Evolutionary conservation across 805 yeast species (phyloP).

Genomic region (Komagataella mondaviorum): DNA sequence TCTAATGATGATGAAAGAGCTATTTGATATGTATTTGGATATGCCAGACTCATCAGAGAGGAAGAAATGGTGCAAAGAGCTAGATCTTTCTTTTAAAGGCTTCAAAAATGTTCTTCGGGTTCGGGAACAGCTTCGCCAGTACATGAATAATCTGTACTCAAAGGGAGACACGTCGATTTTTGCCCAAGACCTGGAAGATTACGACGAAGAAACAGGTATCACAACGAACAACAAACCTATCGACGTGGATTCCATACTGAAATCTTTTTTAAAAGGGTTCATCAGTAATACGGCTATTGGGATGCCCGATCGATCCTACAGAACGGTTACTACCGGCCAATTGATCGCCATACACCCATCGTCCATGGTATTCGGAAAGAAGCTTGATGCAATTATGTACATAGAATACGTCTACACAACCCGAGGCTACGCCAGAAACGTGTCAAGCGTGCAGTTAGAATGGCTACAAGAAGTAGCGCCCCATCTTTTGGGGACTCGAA

Average conservation of each 20-base stretch:
- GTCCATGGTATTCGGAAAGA: conserved; percentile 70
- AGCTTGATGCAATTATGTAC: conserved; percentile 82
- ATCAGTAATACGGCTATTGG: conserved; percentile 88
- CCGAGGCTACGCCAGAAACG: conserved; percentile 84
- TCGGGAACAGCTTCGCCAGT: conserved; percentile 59
- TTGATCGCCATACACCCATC: conserved; percentile 84
- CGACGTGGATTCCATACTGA: conserved; percentile 47
- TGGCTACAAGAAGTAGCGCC: conserved; percentile 85
- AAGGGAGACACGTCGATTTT: conserved; percentile 19
- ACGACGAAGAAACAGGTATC: conserved; percentile 6
- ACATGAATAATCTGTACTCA: conserved; percentile 36
- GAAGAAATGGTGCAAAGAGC: conserved; percentile 72
- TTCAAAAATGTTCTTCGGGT: conserved; percentile 67
- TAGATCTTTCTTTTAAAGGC: conserved; percentile 67
- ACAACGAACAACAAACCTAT: conserved; percentile 16
- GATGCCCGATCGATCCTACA: conserved; percentile 84
- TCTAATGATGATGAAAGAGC: conserved; percentile 66
- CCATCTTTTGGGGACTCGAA: conserved; percentile 34
- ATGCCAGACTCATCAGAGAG: conserved; percentile 38
- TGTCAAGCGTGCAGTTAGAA: conserved; percentile 64
- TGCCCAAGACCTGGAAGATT: conserved; percentile 16
- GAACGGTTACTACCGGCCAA: conserved; percentile 78
- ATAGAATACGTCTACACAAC: conserved; percentile 89
- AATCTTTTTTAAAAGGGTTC: conserved; percentile 74
- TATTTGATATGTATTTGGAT: conserved; percentile 41